Base-by-base conservation (phyloP, 768 basidiomycete species). In the Suillus paluster region DNA sequence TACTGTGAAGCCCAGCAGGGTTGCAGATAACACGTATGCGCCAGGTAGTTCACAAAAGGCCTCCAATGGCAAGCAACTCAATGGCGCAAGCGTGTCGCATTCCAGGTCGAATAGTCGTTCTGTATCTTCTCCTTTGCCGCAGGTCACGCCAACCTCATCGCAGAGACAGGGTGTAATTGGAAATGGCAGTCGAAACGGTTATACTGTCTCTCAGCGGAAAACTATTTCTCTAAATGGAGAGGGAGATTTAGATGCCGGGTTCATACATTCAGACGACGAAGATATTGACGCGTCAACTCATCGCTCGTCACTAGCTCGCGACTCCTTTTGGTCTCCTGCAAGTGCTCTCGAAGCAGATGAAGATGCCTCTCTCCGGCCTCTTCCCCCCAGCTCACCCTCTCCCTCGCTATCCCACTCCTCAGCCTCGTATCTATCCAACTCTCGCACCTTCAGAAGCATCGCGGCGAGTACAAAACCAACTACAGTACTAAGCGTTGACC, bases 391-490 rank as follows among this genome's bases (percentile, higher is more conserved):
- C 66, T 82, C 87, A 5, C 92, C 91, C 12, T 95, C 94, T 0
- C 94, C 94, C 5, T 90, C 92, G 0, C 92, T 90, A 4, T 94
- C 92, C 3, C 86, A 84, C 59, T 94, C 89, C 3, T 94, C 92
- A 2, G 92, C 91, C 0, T 92, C 91, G 1, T 90, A 92, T 74
- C 83, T 93, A 30, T 93, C 93, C 6, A 84, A 92, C 67, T 84
- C 92, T 17, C 84, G 88, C 58, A 94, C 92, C 0, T 93, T 94
- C 75, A 83, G 86, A 68, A 92, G 91, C 70, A 88, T 90, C 69
- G 86, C 90, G 30, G 92, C 91, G 7, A 93, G 91, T 68, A 99
- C 96, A 14, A 97, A 97, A 74, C 96, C 95, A 2, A 99, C 96
- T 6, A 99, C 96, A 0, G 76, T 98, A 27, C 80, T 97, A n/a